phyloP scores from a whole-genome alignment of 495 filamentous ascomycete genomes.

The Saxophila tyrrhenica region DNA sequence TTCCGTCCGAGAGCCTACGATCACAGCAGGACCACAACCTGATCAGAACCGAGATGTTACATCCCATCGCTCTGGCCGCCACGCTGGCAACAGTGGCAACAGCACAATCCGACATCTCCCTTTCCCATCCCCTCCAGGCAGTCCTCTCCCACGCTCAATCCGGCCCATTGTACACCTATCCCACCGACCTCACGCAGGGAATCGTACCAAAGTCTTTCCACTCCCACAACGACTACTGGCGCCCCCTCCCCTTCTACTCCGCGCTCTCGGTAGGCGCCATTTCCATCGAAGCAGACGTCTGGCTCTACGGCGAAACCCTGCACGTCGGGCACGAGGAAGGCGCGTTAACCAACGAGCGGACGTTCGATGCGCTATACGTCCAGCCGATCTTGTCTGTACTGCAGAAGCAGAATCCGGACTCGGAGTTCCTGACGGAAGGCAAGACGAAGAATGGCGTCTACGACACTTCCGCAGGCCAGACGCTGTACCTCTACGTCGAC shows the following conservation, averaged over 20 bases:
- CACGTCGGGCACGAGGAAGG: slow-evolving; percentile 31
- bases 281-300: slow-evolving; percentile 31
- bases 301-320: slow-evolving; percentile 30
- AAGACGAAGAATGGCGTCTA: slow-evolving; percentile 30
- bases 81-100: slow-evolving; percentile 1
- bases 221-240: slow-evolving; percentile 35
- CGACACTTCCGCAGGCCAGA: slow-evolving; percentile 27
- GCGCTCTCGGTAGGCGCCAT: slow-evolving; percentile 29
- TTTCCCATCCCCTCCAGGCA: slow-evolving; percentile 25
- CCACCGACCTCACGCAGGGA: slow-evolving; percentile 30
- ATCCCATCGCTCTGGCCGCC: slow-evolving; percentile 5
- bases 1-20: neutral
- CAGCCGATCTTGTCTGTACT: slow-evolving; percentile 30
- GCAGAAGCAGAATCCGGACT: slow-evolving; percentile 26
- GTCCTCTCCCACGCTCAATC: slow-evolving; percentile 26
- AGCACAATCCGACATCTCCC: slow-evolving; percentile 15
- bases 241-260: slow-evolving; percentile 19
- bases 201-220: slow-evolving; percentile 32
- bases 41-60: slow-evolving; percentile 1
- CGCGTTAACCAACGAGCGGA: slow-evolving; percentile 27
- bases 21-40: neutral
- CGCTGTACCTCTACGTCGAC: slow-evolving; percentile 34
- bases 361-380: slow-evolving; percentile 32
- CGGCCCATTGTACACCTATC: slow-evolving; percentile 28
- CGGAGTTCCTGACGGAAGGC: slow-evolving; percentile 19